Base-by-base conservation (phyloP, 2,329 filamentous ascomycete genomes). In the Sporothrix luriei region DNA sequence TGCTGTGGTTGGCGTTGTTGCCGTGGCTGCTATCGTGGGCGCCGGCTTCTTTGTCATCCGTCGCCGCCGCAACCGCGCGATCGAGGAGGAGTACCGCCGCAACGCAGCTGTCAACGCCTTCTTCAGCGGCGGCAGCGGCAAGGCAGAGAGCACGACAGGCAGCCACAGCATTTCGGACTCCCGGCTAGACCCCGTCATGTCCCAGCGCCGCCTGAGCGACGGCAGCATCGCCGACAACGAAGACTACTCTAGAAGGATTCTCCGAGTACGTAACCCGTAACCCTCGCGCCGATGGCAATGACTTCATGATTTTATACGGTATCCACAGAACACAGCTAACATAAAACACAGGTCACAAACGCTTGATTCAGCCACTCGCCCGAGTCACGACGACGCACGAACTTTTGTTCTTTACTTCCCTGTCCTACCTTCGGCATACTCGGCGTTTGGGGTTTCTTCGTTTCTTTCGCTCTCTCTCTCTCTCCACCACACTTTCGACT, bases 191-290 rank as follows among this genome's bases (percentile, higher is more conserved):
- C 93, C 93, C 9, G 89, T 93, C 73, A 90, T 96, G 85, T 90
- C 90, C 70, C 88, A 93, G 75, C 86, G 93, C 77, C 88, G 94
- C 80, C 87, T 94, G 82, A 97, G 94, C 81, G 92, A 95, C 76
- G 94, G 94, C 75, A 97, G 94, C 80, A 97, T 98, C 79, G 94
- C 94, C 67, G 94, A 98, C 79, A 96, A 97, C 81, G 89, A 97
- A 81, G 94, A 98, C 79, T 98, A 97, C 82, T 97, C 94, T 73
- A 89, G 94, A 82, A 91, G 92, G 82, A 97, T 98, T 80, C 87
- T 98, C 77, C 92, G 96, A 88, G 94, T 97, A 86, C 74, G 87
- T 62, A 43, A 26, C n/a, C 11, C 51, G 10, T 40, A 40, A 13
- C 40, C 40, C 40, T 43, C 14, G 9, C 24, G 9, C 3, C 4